Base-by-base conservation (phyloP, 192 early-diverging fungal species). In the Backusella luteola region DNA sequence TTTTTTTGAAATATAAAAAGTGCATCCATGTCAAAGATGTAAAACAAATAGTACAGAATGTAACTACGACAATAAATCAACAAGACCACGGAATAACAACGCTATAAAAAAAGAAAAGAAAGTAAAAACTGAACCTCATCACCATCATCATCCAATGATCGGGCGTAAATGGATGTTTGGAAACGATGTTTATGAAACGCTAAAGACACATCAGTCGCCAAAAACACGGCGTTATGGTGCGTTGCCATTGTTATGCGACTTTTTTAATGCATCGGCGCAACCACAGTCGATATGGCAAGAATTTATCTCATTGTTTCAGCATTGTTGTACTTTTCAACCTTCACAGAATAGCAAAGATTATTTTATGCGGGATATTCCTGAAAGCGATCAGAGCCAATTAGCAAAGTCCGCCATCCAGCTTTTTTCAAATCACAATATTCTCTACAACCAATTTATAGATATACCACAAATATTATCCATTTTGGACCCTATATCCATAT, bases 161-260 rank as follows among this genome's bases (percentile, higher is more conserved):
- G 23, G 23, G 26, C 56, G 56, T 29, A 63, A 71, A 46, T 44
- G 41, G 23, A 44, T 41, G 4, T 71, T 71, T 44, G 41, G 26
- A 34, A 71, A 71, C 29, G 41, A 44, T 41, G n/a, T 71, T 32
- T 71, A 49, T 71, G 70, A 71, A 49, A 71, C 70, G 29, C 41
- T 71, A 19, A 71, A 41, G 34, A 32, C 42, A 29, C 42, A 71
- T 29, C 70, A 71, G 39, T 32, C 39, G 2, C 44, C 70, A 29
- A 71, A 71, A 49, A 71, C 44, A 71, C 42, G 44, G 17, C 21
- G 29, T 8, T 71, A 71, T 49, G 70, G 70, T 17, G 29, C 70
- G 29, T 14, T 44, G 15, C 70, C 70, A 32, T 71, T 71, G 42
- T 17, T 71, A 29, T 71, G 41, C 7, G 70, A 71, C 8, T 71